phyloP scores from a whole-genome alignment of 257 asterid genomes.

The Capsicum chinense region DNA sequence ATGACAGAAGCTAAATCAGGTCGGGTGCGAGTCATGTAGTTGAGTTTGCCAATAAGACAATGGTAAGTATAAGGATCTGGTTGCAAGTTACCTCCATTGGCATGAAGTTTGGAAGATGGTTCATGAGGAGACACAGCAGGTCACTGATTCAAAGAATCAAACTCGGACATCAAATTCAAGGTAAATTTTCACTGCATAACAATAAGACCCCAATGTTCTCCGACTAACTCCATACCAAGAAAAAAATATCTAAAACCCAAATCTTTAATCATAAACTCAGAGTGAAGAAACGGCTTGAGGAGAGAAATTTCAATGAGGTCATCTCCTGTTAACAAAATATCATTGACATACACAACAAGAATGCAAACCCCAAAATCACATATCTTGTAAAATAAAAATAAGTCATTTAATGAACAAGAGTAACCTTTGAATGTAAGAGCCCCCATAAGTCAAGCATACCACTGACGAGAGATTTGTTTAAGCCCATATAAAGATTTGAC shows the following conservation, averaged over 20 bases:
- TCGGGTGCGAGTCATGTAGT: not conserved
- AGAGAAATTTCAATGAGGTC: not conserved
- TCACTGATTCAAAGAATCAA: not conserved
- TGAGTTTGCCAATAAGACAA: not conserved
- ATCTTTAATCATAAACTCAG: not conserved
- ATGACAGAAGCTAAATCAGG: not conserved
- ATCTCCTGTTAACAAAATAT: not conserved
- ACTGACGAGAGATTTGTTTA: not conserved
- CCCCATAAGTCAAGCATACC: not conserved
- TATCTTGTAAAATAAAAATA: not conserved
- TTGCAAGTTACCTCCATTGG: accelerated
- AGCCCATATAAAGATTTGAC: not conserved
- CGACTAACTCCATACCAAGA: not conserved
- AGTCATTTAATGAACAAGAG: not conserved
- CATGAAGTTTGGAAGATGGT: no score
- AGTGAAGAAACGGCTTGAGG: not conserved
- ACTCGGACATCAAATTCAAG: not conserved
- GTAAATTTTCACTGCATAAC: not conserved
- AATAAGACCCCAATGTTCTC: not conserved
- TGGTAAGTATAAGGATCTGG: not conserved
- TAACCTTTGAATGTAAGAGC: not conserved
- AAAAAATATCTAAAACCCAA: not conserved
- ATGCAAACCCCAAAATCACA: not conserved
- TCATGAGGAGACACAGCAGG: not conserved
- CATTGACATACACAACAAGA: not conserved